These are phyloP conservation scores for Sporothrix euskadiensis DNA, from an alignment of 2,329 filamentous ascomycete species.

Conservation along the genomic window DNA sequence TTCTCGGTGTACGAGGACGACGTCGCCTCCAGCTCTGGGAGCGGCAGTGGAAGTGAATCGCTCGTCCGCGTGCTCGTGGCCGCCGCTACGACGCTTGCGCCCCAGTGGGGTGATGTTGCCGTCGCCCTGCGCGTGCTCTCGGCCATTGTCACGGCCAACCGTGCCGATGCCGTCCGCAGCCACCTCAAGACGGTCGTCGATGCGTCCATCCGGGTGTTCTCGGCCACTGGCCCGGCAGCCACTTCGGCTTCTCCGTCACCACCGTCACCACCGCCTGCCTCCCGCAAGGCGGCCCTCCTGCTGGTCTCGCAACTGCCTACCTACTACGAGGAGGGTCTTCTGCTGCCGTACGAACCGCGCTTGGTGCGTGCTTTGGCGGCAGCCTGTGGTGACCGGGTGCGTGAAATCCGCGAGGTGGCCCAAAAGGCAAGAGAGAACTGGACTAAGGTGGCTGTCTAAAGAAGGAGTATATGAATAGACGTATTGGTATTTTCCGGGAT, in stretches of 20 bases:
- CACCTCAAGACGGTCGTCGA: constrained; percentile 54
- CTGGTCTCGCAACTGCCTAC: constrained; percentile 52
- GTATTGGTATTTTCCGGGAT: neutral
- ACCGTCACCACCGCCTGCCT: constrained; percentile 34
- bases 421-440: constrained; percentile 53
- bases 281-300: constrained; percentile 50
- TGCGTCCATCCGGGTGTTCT: constrained; percentile 45
- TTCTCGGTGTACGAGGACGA: constrained; percentile 57
- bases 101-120: constrained; percentile 47
- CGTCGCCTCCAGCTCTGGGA: constrained; percentile 39
- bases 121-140: constrained; percentile 53
- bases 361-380: constrained; percentile 51
- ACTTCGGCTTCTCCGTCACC: neutral
- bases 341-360: constrained; percentile 48
- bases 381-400: constrained; percentile 56
- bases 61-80: constrained; percentile 54
- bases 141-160: constrained; percentile 48
- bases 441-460: constrained; percentile 42
- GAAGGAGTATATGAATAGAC: neutral
- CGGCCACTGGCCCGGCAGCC: constrained; percentile 31
- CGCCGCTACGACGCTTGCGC: constrained; percentile 45
- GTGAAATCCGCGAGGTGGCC: constrained; percentile 54
- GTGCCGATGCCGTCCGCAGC: constrained; percentile 48
- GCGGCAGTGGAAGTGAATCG: constrained; percentile 40
- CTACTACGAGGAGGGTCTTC: constrained; percentile 50